Percentiles rank a stretch among this genome's conserved stretches.
These are phyloP conservation scores for Paramecium sonneborni DNA, from an alignment of 73 alveolate species.

Conservation along the genomic window DNA sequence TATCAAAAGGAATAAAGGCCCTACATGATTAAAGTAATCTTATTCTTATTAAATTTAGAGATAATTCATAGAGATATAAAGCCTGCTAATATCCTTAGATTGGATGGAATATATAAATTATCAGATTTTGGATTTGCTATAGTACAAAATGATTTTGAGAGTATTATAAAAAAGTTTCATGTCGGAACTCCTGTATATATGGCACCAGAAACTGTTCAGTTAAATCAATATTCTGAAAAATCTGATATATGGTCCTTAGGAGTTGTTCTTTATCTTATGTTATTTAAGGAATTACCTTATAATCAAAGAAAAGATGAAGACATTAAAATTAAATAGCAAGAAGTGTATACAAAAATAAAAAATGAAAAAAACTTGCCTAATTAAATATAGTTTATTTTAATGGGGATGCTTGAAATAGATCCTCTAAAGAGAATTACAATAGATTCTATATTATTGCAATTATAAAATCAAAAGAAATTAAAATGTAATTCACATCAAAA, in stretches of 20 bases:
- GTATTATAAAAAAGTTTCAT: conserved; percentile 22
- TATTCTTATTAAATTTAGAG: not conserved
- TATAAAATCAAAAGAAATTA: not conserved
- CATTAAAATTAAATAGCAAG: not conserved
- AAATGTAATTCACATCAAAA: not conserved
- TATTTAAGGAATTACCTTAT: not conserved
- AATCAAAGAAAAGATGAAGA: not conserved
- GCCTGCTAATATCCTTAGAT: conserved; percentile 31
- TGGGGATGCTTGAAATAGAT: not conserved
- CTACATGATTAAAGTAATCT: conserved; percentile 1
- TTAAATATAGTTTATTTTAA: not conserved
- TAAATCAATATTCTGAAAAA: conserved; percentile 64
- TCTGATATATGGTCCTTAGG: conserved; percentile 73
- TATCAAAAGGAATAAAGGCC: conserved; percentile 15
- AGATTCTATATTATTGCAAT: not conserved
- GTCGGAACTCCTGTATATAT: conserved; percentile 69
- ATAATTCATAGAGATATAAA: conserved; percentile 51
- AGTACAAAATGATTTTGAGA: not conserved
- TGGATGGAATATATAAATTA: not conserved
- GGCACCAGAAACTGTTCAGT: conserved; percentile 72
- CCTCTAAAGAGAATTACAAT: not conserved
- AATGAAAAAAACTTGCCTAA: not conserved
- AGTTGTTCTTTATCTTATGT: conserved; percentile 36
- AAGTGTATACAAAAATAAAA: not conserved
- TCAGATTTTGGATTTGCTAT: conserved; percentile 58